Base-by-base conservation (phyloP, 2,329 filamentous ascomycete species). In the Gremmenia infestans region DNA sequence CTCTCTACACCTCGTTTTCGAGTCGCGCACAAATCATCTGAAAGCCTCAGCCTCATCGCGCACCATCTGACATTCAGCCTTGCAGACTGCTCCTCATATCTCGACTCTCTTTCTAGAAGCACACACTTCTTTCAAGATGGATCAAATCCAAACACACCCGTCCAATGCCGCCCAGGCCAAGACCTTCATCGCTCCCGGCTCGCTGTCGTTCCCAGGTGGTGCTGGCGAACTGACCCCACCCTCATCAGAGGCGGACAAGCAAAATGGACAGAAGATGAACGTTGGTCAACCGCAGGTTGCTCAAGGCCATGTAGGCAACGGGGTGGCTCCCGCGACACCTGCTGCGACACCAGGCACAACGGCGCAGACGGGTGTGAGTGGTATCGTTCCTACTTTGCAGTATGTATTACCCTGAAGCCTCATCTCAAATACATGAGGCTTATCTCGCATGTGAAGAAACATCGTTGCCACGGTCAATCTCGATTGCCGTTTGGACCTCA, bases 401-500 rank as follows among this genome's bases (percentile, higher is more conserved):
- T 96, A 90, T 91, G 91, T 94, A 87, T 86, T 70, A 72, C 73
- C 67, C 67, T 65, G 57, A 61, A 67, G 68, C 66, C 66, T 69
- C 66, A 64, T 63, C 60, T 68, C 68, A 59, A 60, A 60, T 65
- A 60, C 60, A 64, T 66, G 77, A 77, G 73, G 76, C 81, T 84
- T 76, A 84, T 79, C 72, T 73, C 66, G 65, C 68, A 67, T 68
- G 67, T 70, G 65, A 91, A 95, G 91, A 86, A 97, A 97, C 79
- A 96, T 97, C 78, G 93, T 97, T 75, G 93, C 94, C 66, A 99
- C 94, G 67, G 94, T 97, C 79, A 97, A 97, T 75, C 83, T 97
- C 71, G 91, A 95, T 80, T 97, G 93, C 78, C 92, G 93, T 67
- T 79, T 97, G 77, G 94, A 99, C 73, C 82, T 99, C 66, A 97